Evolutionary conservation across 768 basidiomycete genomes (phyloP), one percentile per base, ranked within the genome.

Genomic region (Tulasnella sp.): DNA sequence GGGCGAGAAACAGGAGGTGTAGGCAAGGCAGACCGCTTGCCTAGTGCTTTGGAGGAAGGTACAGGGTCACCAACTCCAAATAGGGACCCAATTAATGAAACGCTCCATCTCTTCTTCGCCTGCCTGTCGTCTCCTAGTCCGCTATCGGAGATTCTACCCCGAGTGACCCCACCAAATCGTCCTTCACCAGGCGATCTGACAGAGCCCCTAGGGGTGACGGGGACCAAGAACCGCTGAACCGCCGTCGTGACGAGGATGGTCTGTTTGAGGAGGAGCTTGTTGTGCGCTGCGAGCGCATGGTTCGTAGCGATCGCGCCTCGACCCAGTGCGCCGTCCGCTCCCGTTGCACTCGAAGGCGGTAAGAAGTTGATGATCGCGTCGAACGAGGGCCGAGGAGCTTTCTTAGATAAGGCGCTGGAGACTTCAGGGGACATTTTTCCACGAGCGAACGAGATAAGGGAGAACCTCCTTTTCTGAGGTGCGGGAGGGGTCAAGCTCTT

Each of bases 301-400:
- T 44, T 40, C 29, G 77, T 77, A 4, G 77, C 77, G 51, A 77
- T 77, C 69, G 61, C 61, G 10, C 77, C 77, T 32, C 55, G 20
- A 20, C 69, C 69, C n/a, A 75, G n/a, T 6, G 29, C 20, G 1
- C 75, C 51, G 15, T 55, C 51, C 16, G n/a, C 29, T 16, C 77
- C 67, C 15, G 67, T 70, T 4, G 77, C 35, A 26, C 61, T 40
- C 6, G 67, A 32, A 26, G 61, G 61, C 5, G 77, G 77, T 20
- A 77, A 70, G 70, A 77, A 77, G 69, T 77, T 77, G 69, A 77
- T 70, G 5, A 77, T n/a, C n/a, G 70, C 70, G 69, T 77, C 77
- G 44, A 77, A 77, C 18, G 77, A 77, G 51, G 75, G 75, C 5
- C 57, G 57, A 32, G 20, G 5, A 5, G 73, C 26, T 32, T 67